Evolutionary conservation across 495 filamentous ascomycete species (phyloP).

Genomic region (Aspergillus homomorphus): DNA sequence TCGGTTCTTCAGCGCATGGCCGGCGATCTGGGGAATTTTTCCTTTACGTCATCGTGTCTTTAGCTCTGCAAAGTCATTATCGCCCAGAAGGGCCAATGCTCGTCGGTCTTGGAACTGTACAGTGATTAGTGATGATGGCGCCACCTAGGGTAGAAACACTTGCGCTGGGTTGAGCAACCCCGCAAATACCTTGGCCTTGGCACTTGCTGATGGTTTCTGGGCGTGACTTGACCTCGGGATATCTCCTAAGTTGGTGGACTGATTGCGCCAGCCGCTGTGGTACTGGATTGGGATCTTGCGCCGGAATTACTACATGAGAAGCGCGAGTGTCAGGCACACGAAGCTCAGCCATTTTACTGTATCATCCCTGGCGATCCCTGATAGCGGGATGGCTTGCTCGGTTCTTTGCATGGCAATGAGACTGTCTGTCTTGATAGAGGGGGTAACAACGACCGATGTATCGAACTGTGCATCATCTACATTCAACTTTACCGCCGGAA

Average conservation of each 20-base stretch:
- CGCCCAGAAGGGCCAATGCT: neutral
- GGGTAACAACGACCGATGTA: too few species aligned
- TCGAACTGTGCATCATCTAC: too few species aligned
- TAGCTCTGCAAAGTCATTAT: neutral
- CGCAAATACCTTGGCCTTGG: neutral
- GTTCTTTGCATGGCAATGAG: too few species aligned
- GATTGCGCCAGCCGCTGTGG: neutral
- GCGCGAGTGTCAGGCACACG: neutral
- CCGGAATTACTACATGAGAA: neutral
- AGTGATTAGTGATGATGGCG: neutral
- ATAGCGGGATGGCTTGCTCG: too few species aligned
- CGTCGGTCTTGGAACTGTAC: neutral
- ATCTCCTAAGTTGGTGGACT: neutral
- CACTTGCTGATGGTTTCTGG: neutral
- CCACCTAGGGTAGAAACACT: neutral
- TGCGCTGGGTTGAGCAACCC: neutral
- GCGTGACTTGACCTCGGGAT: neutral
- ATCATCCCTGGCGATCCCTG: neutral
- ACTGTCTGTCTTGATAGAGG: too few species aligned
- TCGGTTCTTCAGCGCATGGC: neutral
- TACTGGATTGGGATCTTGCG: neutral
- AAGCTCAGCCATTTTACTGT: neutral
- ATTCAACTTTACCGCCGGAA: too few species aligned
- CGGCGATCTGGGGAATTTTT: neutral
- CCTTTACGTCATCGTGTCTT: neutral